Conservation (phyloP, 2,329 filamentous ascomycete genomes). For the Anisogramma anomala region DNA sequence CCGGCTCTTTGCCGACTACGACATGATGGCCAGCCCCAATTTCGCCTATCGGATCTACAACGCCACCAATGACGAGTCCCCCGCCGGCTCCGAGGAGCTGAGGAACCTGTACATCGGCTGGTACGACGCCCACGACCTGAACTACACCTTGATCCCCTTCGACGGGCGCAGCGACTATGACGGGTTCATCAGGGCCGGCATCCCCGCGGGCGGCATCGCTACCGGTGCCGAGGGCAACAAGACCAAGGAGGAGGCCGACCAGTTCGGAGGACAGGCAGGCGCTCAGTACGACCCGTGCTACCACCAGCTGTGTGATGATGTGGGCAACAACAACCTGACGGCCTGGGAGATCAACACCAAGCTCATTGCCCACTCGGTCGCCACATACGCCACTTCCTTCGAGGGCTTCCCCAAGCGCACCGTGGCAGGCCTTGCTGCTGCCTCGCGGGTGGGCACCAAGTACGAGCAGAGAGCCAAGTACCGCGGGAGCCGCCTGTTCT, state of each 20-base stretch:
- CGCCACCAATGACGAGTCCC: conserved; percentile 58
- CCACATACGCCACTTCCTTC: conserved; percentile 15
- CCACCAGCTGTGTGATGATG: conserved; percentile 50
- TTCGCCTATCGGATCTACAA: conserved; percentile 60
- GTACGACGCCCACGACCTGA: conserved; percentile 49
- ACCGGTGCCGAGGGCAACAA: conserved; percentile 70
- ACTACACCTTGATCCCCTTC: conserved; percentile 62
- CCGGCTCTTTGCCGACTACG: conserved; percentile 57
- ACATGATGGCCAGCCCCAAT: conserved; percentile 58
- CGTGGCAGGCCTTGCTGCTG: neutral
- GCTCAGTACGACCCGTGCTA: conserved; percentile 49
- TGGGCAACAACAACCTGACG: conserved; percentile 45
- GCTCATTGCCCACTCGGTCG: conserved; percentile 15
- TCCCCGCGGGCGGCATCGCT: conserved; percentile 64
- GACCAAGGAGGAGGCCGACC: conserved; percentile 50
- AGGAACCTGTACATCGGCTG: conserved; percentile 56
- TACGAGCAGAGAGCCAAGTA: conserved; percentile 14
- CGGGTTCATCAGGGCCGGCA: conserved; percentile 60
- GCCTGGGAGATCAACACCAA: conserved; percentile 52
- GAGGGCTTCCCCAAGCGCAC: conserved; percentile 14
- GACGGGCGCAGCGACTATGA: conserved; percentile 73
- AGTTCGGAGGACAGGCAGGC: conserved; percentile 62
- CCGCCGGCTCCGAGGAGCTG: conserved; percentile 58
- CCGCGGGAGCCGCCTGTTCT: conserved; percentile 11
- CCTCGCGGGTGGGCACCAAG: neutral